Conservation (phyloP, 805 yeast genomes). For the Starmerella sirachaensis region DNA sequence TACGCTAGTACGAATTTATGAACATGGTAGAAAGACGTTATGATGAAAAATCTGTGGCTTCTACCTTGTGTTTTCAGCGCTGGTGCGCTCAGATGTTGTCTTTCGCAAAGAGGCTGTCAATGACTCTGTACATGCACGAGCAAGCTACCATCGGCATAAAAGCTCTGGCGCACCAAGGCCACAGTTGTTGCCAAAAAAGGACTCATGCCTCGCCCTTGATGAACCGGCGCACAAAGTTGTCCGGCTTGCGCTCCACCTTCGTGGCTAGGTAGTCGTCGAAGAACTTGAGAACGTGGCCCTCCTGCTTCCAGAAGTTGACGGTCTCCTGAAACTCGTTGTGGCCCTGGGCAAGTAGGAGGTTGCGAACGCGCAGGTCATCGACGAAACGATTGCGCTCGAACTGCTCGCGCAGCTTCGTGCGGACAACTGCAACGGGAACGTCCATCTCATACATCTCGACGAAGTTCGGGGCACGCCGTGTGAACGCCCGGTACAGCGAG, state of each 20-base stretch:
- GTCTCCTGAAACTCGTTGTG: constrained; percentile 86
- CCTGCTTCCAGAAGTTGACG: constrained; percentile 83
- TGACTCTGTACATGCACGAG: no score
- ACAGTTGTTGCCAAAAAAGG: neutral
- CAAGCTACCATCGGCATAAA: no score
- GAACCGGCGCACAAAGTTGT: constrained; percentile 61
- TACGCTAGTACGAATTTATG: no score
- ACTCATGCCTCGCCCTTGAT: constrained; percentile 25
- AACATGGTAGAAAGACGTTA: no score
- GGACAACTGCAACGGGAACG: constrained; percentile 64
- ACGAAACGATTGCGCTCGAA: constrained; percentile 77
- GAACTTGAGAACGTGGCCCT: constrained; percentile 70
- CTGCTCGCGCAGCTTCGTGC: constrained; percentile 79
- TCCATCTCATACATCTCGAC: constrained; percentile 35
- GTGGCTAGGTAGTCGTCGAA: constrained; percentile 56
- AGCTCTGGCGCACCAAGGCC: no score
- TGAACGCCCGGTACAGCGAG: constrained; percentile 59
- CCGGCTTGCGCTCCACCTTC: constrained; percentile 39
- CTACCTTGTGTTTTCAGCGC: no score
- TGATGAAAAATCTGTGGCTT: no score
- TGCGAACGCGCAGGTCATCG: constrained; percentile 49
- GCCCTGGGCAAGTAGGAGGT: constrained; percentile 65
- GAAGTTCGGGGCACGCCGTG: constrained; percentile 33
- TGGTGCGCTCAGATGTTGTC: no score
- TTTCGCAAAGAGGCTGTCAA: no score